Conservation (phyloP, 2,329 filamentous ascomycete genomes). For the Clarireedia monteithiana region DNA sequence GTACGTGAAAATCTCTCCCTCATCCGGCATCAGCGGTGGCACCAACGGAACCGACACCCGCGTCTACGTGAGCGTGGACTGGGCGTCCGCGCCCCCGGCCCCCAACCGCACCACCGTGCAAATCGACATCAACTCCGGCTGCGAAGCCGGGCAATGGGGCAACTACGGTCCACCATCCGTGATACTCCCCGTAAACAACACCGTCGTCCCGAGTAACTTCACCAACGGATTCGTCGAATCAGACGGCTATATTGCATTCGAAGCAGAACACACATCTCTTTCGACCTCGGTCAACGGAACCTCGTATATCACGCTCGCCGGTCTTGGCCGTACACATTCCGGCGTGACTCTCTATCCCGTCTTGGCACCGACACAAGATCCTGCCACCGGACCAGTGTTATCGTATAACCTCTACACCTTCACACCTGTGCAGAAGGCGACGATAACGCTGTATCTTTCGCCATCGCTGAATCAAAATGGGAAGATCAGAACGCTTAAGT, state of each 20-base stretch:
- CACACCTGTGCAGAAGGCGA: slow-evolving; percentile 33
- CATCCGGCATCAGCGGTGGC: slow-evolving; percentile 41
- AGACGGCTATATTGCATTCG: slow-evolving; percentile 48
- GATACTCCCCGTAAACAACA: slow-evolving; percentile 46
- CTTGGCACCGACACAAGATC: slow-evolving; percentile 40
- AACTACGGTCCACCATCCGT: slow-evolving; percentile 40
- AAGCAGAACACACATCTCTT: slow-evolving; percentile 41
- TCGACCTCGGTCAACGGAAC: slow-evolving; percentile 33
- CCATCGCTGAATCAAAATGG: slow-evolving; percentile 43
- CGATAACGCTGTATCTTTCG: slow-evolving; percentile 43
- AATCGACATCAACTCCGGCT: slow-evolving; percentile 44
- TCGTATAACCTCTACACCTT: slow-evolving; percentile 57
- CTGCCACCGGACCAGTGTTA: slow-evolving; percentile 44
- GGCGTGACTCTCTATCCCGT: slow-evolving; percentile 50
- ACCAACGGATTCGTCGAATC: slow-evolving; percentile 52
- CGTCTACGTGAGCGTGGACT: slow-evolving; percentile 49
- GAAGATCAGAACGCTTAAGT: slow-evolving; percentile 41
- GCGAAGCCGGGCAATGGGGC: slow-evolving; percentile 32
- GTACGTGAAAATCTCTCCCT: slow-evolving; percentile 45
- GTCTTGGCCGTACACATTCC: slow-evolving; percentile 49
- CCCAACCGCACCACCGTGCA: slow-evolving; percentile 39
- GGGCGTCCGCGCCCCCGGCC: slow-evolving; percentile 36
- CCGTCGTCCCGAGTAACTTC: slow-evolving; percentile 42
- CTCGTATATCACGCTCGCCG: slow-evolving; percentile 42
- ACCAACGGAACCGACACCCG: slow-evolving; percentile 42